Evolutionary conservation across 2,329 filamentous ascomycete species (phyloP).

Genomic region (Colletotrichum noveboracense): DNA sequence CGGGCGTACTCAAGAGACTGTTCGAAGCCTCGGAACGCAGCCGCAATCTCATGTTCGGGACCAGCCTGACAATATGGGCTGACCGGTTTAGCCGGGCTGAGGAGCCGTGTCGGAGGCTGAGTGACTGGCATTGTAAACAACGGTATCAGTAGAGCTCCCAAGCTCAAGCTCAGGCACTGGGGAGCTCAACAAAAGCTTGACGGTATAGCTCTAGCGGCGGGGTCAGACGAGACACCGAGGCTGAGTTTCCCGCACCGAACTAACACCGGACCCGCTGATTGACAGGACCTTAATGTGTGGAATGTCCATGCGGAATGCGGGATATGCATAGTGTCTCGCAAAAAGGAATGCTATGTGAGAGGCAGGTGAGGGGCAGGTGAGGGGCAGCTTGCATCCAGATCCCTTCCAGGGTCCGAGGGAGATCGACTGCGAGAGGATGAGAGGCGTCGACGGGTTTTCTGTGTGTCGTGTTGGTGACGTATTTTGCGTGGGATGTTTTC

Average conservation of each 20-base stretch:
- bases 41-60: not conserved
- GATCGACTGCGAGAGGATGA: not conserved
- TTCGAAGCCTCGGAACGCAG: not conserved
- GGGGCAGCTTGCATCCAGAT: not conserved
- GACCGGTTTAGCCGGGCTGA: not conserved
- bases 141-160: not conserved
- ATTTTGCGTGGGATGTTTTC: not conserved
- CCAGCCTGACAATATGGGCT: not conserved
- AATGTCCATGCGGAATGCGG: constrained; percentile 6
- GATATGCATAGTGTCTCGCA: not conserved
- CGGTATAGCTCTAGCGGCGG: not conserved
- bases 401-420: not conserved
- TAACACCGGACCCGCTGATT: constrained; percentile 6
- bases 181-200: constrained; percentile 13
- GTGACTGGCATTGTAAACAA: not conserved
- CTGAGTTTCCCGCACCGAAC: not conserved
- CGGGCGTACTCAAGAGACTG: not conserved
- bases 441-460: not conserved
- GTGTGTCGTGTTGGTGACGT: constrained; percentile 15
- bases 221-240: not conserved
- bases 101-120: not conserved
- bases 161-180: not conserved
- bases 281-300: constrained; percentile 17
- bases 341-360: not conserved
- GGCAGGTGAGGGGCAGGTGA: not conserved